Base-by-base conservation (phyloP, 169 alveolate genomes). In the Plasmodium vinckei region DNA sequence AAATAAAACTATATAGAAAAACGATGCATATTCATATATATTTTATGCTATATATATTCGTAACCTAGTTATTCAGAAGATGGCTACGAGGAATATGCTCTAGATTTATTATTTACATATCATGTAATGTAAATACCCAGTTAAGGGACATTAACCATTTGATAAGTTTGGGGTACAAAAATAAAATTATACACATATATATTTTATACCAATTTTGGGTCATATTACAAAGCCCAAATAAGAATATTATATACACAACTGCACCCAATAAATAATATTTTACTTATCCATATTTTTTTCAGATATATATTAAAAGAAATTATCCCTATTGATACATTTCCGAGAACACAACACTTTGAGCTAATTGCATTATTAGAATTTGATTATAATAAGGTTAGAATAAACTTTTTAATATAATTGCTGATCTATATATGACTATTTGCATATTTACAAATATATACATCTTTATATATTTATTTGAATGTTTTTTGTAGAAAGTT, bases 331-430 rank as follows among this genome's bases (percentile, higher is more conserved):
- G 91, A 86, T 33, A 69, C 91, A 12, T 86, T 86, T 17, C 91
- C 91, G 46, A 72, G 79, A 51, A 86, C 91, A n/a, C 86, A 47
- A 19, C 91, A 86, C 57, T 70, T 86, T 73, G 91, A 86, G 53
- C 27, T 75, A n/a, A 51, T 86, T 17, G 73, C 39, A 27, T 17
- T 69, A 10, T 70, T 86, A 70, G 87, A 86, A 59, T 82, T 82
- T 46, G 84, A 82, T 42, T 67, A 17, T 77, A 77, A 77, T 33
- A 65, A 46, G 72, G 88, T 77, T 56, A 47, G 61, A 39, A 51
- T 63, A 64, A 63, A 77, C 7, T 10, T 13, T 39, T 25, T 59
- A 73, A 57, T 17, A 19, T 39, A 42, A 65, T 15, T 15, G 46
- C 12, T 25, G 42, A 19, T 47, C 17, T 15, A 60, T 7, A 23